Base-by-base conservation (phyloP, 306 rosid genomes). In the Ormosia emarginata region DNA sequence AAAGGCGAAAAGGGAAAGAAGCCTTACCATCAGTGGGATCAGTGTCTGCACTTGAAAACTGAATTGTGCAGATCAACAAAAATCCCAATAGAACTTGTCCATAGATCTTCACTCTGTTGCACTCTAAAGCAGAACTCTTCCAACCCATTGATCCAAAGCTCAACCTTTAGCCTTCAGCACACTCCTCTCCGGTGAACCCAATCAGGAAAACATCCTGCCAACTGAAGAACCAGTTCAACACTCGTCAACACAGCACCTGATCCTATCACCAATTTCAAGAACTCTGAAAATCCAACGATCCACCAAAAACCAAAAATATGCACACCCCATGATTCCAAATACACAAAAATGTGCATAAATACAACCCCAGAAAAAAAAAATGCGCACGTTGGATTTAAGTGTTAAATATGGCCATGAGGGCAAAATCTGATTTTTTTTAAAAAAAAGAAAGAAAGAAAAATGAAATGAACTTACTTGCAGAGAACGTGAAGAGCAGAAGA, bases 1-100 rank as follows among this genome's bases (percentile, higher is more conserved):
- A 66, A 66, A 76, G 55, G 30, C 46, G 10, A 73, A 80, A 46
- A 87, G 56, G 7, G 40, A 44, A 30, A 64, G 74, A 89, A 82
- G 67, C 33, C 82, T 82, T 85, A 96, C 99, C 94, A 62, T 96
- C 99, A 61, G 78, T 66, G 30, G 92, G 86, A 92, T 91, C 89
- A 66, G 99, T 96, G 47, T 77, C 82, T 49, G 94, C 92, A 74
- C 41, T 73, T 66, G 94, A 87, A 83, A 91, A 81, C 71, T 84
- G 94, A 36, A 85, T 82, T 36, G 81, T 80, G 64, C 87, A 90
- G 87, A 91, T 85, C 87, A 89, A 81, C 81, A 89, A 34, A 82
- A 88, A 78, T 81, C 90, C 90, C 74, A 91, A 58, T 12, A 90
- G 77, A 83, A 91, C 84, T 64, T 75, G 81, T 43, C 46, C 85